phyloP scores from a whole-genome alignment of 2,329 filamentous ascomycete genomes.

The Phaeoacremonium minimum region DNA sequence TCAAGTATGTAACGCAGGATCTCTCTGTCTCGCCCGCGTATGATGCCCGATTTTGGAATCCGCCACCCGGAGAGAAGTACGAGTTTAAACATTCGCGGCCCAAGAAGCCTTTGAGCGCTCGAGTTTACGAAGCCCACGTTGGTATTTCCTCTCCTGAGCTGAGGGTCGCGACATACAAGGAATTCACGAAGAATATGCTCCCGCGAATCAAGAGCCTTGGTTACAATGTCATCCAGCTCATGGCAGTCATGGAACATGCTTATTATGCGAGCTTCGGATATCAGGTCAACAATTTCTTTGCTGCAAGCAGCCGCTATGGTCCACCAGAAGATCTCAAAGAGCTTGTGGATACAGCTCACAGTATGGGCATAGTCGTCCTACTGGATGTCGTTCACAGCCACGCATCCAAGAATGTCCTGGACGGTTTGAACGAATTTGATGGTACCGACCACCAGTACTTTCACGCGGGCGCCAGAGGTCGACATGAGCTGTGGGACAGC shows the following conservation, averaged over 20 bases:
- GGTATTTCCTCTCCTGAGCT: constrained; percentile 92
- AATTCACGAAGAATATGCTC: constrained; percentile 90
- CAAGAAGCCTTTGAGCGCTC: constrained; percentile 77
- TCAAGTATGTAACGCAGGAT: constrained; percentile 95
- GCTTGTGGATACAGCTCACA: constrained; percentile 90
- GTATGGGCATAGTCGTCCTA: constrained; percentile 84
- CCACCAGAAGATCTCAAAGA: constrained; percentile 93
- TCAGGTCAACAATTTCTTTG: constrained; percentile 98
- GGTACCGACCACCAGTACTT: constrained; percentile 95
- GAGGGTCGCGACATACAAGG: constrained; percentile 89
- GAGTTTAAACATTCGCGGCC: constrained; percentile 79
- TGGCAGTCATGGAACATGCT: constrained; percentile 99
- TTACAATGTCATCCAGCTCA: constrained; percentile 97
- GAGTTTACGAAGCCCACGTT: constrained; percentile 98
- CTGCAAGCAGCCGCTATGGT: constrained; percentile 92
- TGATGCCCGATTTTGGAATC: constrained; percentile 97
- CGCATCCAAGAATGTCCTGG: constrained; percentile 93
- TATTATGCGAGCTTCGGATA: constrained; percentile 99
- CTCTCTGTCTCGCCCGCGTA: constrained; percentile 85
- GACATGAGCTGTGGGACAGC: constrained; percentile 93
- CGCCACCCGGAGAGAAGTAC: constrained; percentile 71
- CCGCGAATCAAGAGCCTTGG: constrained; percentile 85
- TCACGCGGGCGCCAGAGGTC: constrained; percentile 78
- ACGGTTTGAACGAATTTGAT: constrained; percentile 94
- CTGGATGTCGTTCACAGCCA: constrained; percentile 97